Base-by-base conservation (phyloP, 257 asterid species). In the Plectranthus barbatus region DNA sequence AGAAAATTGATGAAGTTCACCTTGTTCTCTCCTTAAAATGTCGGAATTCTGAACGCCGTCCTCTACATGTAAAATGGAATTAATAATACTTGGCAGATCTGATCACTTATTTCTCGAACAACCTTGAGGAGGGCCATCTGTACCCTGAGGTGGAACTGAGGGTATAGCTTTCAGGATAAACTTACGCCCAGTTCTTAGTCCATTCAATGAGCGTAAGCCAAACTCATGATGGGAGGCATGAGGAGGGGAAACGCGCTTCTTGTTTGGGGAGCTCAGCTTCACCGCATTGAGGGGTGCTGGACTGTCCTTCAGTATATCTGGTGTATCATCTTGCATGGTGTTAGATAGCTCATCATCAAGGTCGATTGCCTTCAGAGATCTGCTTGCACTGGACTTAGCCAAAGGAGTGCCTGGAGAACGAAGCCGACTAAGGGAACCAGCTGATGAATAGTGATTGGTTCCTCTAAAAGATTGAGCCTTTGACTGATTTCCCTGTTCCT, bases 161-260 rank as follows among this genome's bases (percentile, higher is more conserved):
- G 88, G 80, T 64, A 86, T 82, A 59, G 86, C 78, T 76, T 72
- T 80, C 74, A 86, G 69, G 53, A 80, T 84, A 72, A 80, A 83
- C 71, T 81, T 86, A 72, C 86, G 83, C 41, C 81, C 80, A 9
- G 57, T 79, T 75, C 78, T 83, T 72, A 82, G 42, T 36, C 83
- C 81, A 29, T 72, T 71, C 39, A 79, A 46, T 23, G 88, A 70
- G 73, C 79, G 59, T 52, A 84, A 74, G 72, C 79, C 72, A 45
- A 61, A 24, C 64, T 62, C 73, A 1, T 54, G 49, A 41, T 24
- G 47, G 29, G 18, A 63, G 56, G 80, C 60, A 68, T 76, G 83
- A 66, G 95, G 93, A 73, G 91, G 96, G 70, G 93, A 89, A 58
- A 86, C 77, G 10, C 95, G 82, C 71, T 86, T 89, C 80, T 82